Percentiles rank a stretch among this genome's conserved stretches.
Conservation (phyloP, 2,329 filamentous ascomycete species). For the Arthrobotrys musiformis region DNA sequence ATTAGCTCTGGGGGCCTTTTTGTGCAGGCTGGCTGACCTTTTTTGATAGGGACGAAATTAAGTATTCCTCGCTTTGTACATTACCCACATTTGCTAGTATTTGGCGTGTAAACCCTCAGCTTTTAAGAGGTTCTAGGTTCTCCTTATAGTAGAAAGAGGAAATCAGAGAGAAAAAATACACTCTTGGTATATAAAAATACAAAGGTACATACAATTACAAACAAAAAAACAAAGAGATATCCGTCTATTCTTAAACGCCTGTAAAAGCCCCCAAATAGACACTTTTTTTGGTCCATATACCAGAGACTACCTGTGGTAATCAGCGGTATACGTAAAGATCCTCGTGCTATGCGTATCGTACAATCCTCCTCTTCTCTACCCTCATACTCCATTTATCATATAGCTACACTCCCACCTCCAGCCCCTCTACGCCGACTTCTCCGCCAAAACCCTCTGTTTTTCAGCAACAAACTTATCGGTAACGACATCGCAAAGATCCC, state of each 20-base stretch:
- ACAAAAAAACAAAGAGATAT: background rate
- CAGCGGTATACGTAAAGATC: background rate
- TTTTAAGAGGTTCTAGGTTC: background rate
- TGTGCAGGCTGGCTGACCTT: background rate
- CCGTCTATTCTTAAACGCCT: conserved; percentile 16
- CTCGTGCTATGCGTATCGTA: conserved; percentile 24
- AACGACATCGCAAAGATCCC: conserved; percentile 92
- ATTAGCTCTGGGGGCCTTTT: background rate
- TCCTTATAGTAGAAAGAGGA: background rate
- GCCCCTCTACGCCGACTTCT: conserved; percentile 25
- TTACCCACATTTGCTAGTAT: background rate
- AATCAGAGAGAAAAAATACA: conserved; percentile 10
- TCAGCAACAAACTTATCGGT: conserved; percentile 84
- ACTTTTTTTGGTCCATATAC: background rate
- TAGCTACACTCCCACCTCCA: background rate
- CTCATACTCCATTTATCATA: background rate
- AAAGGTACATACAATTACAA: conserved; percentile 32
- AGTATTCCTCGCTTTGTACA: conserved; percentile 27
- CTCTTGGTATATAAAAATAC: conserved; percentile 28
- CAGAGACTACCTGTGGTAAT: background rate
- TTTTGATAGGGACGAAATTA: conserved; percentile 58
- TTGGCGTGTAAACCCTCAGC: background rate
- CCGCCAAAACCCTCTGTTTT: conserved; percentile 70
- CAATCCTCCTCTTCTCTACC: conserved; percentile 11
- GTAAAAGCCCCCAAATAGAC: background rate